A percentile compares a stretch with the other conserved stretches of the same genome.
Conservation (phyloP, 352 stramenopile genomes). For the Phytophthora lateralis region DNA sequence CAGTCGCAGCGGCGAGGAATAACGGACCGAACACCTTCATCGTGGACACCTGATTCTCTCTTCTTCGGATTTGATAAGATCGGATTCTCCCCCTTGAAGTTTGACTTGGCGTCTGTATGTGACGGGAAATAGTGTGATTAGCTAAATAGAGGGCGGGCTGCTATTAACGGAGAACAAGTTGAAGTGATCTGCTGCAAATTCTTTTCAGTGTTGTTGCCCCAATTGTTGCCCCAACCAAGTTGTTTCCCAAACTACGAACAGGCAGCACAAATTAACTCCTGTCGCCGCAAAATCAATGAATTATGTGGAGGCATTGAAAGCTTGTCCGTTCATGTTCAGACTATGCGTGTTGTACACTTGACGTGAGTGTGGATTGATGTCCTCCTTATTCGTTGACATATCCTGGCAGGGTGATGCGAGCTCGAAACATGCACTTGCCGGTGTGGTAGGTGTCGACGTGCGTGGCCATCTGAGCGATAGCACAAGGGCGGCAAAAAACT, state of each 20-base stretch:
- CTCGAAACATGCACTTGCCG: slow-evolving; percentile 40
- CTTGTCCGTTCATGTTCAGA: no score
- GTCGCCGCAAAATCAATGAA: no score
- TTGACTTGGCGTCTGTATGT: slow-evolving; percentile 7
- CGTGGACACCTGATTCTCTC: slow-evolving; percentile 23
- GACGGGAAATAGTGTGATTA: background rate
- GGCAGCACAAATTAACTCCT: no score
- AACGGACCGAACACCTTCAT: slow-evolving; percentile 32
- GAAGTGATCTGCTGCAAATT: no score
- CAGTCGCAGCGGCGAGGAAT: slow-evolving; percentile 5
- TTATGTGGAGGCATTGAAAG: no score
- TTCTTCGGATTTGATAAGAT: slow-evolving; percentile 6
- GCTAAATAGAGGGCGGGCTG: background rate
- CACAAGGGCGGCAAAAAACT: slow-evolving; percentile 50
- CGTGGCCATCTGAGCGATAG: slow-evolving; percentile 57
- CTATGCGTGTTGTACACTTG: no score
- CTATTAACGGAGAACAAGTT: background rate
- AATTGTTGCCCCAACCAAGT: no score
- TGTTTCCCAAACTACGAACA: no score
- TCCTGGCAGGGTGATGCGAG: slow-evolving; percentile 42
- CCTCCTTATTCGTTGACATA: slow-evolving; percentile 24
- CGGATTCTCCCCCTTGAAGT: slow-evolving; percentile 6
- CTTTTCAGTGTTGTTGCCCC: no score
- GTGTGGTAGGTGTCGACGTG: slow-evolving; percentile 50
- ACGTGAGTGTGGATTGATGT: background rate